A percentile compares a stretch with the other conserved stretches of the same genome.
These are phyloP conservation scores for Claviceps fusiformis DNA, from an alignment of 2,329 filamentous ascomycete genomes.

Conservation along the genomic window DNA sequence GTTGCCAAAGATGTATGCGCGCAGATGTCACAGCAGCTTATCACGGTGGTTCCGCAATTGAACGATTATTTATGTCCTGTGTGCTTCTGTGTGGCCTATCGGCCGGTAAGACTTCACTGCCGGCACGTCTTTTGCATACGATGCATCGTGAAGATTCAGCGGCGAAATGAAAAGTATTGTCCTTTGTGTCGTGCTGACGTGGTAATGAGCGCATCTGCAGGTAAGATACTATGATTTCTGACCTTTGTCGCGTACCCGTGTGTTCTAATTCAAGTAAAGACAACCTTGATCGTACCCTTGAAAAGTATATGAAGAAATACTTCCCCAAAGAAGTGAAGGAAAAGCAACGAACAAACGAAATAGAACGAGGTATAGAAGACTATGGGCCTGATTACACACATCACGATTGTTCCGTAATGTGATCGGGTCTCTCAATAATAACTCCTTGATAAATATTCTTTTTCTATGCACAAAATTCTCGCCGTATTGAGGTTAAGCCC, in stretches of 20 bases:
- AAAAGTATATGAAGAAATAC: conserved; percentile 58
- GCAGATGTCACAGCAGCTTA: conserved; percentile 57
- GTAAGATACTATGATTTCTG: conserved; percentile 24
- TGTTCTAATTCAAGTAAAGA: conserved; percentile 29
- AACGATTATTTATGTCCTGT: conserved; percentile 75
- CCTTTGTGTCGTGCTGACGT: conserved; percentile 63
- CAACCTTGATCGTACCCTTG: conserved; percentile 55
- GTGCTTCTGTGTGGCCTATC: conserved; percentile 66
- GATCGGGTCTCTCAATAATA: conserved; percentile 6
- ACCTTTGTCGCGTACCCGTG: neutral
- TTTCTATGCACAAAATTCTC: neutral
- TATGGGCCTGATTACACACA: conserved; percentile 54
- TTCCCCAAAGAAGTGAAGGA: conserved; percentile 59
- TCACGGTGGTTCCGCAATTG: conserved; percentile 65
- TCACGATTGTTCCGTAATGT: conserved; percentile 49
- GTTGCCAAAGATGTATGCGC: conserved; percentile 66
- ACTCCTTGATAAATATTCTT: neutral
- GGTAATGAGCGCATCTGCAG: conserved; percentile 54
- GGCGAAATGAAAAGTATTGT: conserved; percentile 52
- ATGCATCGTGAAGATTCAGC: conserved; percentile 70
- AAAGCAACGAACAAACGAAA: conserved; percentile 59
- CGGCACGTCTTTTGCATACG: conserved; percentile 71
- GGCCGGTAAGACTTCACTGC: conserved; percentile 65
- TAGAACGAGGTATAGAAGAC: conserved; percentile 58
- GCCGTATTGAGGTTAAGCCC: neutral